Conservation (phyloP, 1,139 yeast species). For the Protomyces inundatus region DNA sequence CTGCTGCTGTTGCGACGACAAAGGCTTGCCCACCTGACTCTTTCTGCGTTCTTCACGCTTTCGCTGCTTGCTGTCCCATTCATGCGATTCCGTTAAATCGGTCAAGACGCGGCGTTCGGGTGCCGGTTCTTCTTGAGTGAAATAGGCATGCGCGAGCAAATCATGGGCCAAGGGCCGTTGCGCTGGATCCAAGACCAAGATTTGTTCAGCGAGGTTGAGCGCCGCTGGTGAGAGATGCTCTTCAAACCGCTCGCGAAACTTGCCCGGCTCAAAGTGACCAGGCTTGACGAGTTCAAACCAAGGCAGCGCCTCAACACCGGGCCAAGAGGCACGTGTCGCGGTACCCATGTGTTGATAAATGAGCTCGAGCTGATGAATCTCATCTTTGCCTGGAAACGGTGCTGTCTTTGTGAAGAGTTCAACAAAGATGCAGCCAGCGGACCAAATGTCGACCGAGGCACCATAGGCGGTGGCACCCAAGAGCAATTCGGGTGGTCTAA, state of each 20-base stretch:
- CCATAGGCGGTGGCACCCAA: slow-evolving; percentile 88
- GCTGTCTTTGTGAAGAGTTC: slow-evolving; percentile 75
- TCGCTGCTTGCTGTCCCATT: slow-evolving; percentile 41
- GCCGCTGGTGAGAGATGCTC: slow-evolving; percentile 50
- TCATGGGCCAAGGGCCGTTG: slow-evolving; percentile 57
- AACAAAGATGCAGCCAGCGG: slow-evolving; percentile 83
- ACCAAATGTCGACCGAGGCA: slow-evolving; percentile 93
- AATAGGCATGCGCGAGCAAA: slow-evolving; percentile 65
- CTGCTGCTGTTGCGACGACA: background rate
- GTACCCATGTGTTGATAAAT: slow-evolving; percentile 85
- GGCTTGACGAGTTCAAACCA: slow-evolving; percentile 89
- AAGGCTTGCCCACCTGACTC: background rate
- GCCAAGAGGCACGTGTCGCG: slow-evolving; percentile 73
- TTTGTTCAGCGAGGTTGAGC: slow-evolving; percentile 57
- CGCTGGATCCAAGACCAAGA: slow-evolving; percentile 65
- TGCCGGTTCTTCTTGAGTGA: slow-evolving; percentile 55
- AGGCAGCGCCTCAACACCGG: slow-evolving; percentile 66
- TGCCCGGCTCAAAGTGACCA: slow-evolving; percentile 44
- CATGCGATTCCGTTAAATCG: slow-evolving; percentile 72
- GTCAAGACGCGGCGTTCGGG: slow-evolving; percentile 50
- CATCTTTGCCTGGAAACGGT: slow-evolving; percentile 82
- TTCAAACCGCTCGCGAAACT: slow-evolving; percentile 48
- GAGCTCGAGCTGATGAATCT: slow-evolving; percentile 70
- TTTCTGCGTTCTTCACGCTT: slow-evolving; percentile 13
- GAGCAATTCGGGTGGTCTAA: slow-evolving; percentile 89